phyloP scores from a whole-genome alignment of 2,329 filamentous ascomycete species.

The Botrytis galanthina region DNA sequence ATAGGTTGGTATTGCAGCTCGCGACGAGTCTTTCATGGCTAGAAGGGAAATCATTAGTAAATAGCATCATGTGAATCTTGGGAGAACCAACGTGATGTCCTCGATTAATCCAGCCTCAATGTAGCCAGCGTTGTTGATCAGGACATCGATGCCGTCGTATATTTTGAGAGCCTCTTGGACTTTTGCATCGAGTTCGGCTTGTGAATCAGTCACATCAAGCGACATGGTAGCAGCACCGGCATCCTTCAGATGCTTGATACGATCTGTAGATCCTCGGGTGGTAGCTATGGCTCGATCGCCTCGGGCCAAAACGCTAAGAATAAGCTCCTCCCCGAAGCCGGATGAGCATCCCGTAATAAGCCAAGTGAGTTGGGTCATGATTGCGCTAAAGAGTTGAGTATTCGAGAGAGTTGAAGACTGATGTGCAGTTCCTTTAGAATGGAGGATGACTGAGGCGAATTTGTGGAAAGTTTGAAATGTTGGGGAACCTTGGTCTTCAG shows the following conservation, averaged over 20 bases:
- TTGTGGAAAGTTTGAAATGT: not conserved
- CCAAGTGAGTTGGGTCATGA: slow-evolving; percentile 20
- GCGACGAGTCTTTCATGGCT: slow-evolving; percentile 13
- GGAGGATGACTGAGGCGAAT: not conserved
- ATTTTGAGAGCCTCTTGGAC: slow-evolving; percentile 39
- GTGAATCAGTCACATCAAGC: slow-evolving; percentile 48
- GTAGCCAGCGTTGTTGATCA: slow-evolving; percentile 40
- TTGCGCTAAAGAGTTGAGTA: not conserved
- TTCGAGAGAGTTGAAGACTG: not conserved
- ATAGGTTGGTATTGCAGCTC: slow-evolving; percentile 53
- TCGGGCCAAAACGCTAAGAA: slow-evolving; percentile 22
- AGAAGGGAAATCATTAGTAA: not conserved
- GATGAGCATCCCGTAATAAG: slow-evolving; percentile 30
- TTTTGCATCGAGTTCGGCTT: slow-evolving; percentile 40
- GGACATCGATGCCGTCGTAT: slow-evolving; percentile 37
- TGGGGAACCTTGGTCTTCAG: not conserved
- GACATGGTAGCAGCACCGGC: slow-evolving; percentile 45
- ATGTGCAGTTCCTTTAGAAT: not conserved
- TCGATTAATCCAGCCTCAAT: slow-evolving; percentile 34
- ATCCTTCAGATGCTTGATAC: slow-evolving; percentile 44
- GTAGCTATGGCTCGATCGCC: slow-evolving; percentile 29
- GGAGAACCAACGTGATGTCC: slow-evolving; percentile 29
- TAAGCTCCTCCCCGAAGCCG: slow-evolving; percentile 26
- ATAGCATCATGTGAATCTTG: not conserved
- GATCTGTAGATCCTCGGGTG: slow-evolving; percentile 20